phyloP scores from a whole-genome alignment of 306 rosid species.

The Corylus heterophylla region DNA sequence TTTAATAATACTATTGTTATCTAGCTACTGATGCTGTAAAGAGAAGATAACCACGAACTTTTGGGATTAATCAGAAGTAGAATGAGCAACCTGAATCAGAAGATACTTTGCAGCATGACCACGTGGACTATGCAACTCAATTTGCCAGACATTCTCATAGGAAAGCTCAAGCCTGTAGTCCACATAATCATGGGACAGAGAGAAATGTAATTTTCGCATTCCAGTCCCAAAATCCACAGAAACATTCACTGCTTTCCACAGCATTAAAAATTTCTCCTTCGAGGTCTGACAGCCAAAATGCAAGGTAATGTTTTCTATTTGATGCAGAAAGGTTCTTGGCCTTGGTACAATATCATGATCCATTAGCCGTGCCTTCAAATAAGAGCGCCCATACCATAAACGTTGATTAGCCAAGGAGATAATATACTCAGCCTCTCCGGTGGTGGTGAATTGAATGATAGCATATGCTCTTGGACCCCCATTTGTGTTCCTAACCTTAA shows the following conservation, averaged over 20 bases:
- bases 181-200: slow-evolving; percentile 12
- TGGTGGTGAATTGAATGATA: slow-evolving; percentile 55
- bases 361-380: slow-evolving; percentile 42
- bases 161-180: slow-evolving; percentile 57
- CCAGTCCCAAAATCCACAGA: slow-evolving; percentile 49
- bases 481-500: slow-evolving; percentile 47
- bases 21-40: background rate
- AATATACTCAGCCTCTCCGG: slow-evolving; percentile 35
- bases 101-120: slow-evolving; percentile 47
- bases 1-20: background rate
- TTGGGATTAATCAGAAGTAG: background rate
- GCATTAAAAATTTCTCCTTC: slow-evolving; percentile 33
- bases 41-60: background rate
- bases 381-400: slow-evolving; percentile 34
- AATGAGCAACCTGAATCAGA: slow-evolving; percentile 65
- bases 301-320: slow-evolving; percentile 38
- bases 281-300: slow-evolving; percentile 70
- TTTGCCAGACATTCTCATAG: slow-evolving; percentile 71
- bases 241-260: slow-evolving; percentile 44
- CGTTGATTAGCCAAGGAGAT: slow-evolving; percentile 15
- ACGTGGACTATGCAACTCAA: slow-evolving; percentile 47
- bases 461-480: slow-evolving; percentile 45
- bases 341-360: slow-evolving; percentile 51
- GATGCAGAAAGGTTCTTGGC: slow-evolving; percentile 43
- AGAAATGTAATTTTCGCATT: slow-evolving; percentile 43